Evolutionary conservation across 83 land plant species (phyloP).

Genomic region (Isoetes engelmannii): DNA sequence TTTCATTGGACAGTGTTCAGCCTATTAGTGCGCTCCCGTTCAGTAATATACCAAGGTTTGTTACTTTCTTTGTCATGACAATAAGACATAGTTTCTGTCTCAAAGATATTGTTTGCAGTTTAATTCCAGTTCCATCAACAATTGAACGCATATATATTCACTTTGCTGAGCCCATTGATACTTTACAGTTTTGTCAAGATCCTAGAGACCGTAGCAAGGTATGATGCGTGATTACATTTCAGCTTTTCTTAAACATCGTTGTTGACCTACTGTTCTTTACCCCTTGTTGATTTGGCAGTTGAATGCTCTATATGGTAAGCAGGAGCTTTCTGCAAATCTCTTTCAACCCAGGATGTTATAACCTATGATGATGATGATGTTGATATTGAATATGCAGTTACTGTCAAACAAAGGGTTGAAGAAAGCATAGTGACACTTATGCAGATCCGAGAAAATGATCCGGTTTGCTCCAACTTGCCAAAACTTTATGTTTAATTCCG

Average conservation of each 20-base stretch:
- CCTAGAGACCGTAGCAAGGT: constrained; percentile 25
- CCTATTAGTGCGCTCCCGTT: constrained; percentile 37
- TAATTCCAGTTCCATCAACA: constrained; percentile 27
- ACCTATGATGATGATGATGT: no score
- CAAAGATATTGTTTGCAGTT: constrained; percentile 19
- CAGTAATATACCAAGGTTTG: constrained; percentile 33
- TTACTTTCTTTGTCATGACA: neutral
- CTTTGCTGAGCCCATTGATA: constrained; percentile 38
- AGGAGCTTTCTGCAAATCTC: no score
- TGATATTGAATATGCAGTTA: constrained; percentile 8
- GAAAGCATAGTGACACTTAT: constrained; percentile 26
- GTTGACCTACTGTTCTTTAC: no score
- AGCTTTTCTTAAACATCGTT: no score
- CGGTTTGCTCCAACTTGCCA: constrained; percentile 5
- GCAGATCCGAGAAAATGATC: constrained; percentile 26
- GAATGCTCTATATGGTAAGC: neutral
- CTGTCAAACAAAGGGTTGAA: constrained; percentile 38
- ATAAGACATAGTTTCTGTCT: neutral
- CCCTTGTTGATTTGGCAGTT: neutral
- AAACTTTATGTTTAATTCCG: no score
- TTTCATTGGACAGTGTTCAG: constrained; percentile 20
- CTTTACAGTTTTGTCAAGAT: constrained; percentile 11
- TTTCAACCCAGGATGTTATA: no score
- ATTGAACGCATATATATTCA: constrained; percentile 41
- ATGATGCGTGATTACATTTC: no score